These are phyloP conservation scores for Dryas alaskensis DNA, from an alignment of 306 rosid species.

Conservation along the genomic window DNA sequence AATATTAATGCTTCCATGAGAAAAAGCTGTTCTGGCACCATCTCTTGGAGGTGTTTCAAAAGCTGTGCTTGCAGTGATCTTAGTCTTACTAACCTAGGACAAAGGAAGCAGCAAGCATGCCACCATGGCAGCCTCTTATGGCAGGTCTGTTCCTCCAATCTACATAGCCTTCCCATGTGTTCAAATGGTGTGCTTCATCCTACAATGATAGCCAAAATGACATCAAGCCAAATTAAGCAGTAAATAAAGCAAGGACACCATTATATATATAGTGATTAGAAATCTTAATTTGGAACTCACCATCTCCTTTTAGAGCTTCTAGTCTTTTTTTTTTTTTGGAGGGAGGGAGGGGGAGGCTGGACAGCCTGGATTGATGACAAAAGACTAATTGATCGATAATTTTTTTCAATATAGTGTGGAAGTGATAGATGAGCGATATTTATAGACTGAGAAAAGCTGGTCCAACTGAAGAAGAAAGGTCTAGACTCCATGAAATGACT, in stretches of 20 bases:
- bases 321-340: constrained; percentile 13
- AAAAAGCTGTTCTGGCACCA: too few species aligned
- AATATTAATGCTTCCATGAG: too few species aligned
- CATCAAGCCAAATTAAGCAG: background rate
- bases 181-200: constrained; percentile 51
- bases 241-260: background rate
- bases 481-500: constrained; percentile 52
- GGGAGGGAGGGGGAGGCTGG: constrained; percentile 13
- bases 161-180: constrained; percentile 67
- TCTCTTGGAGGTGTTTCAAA: too few species aligned
- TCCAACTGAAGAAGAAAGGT: constrained; percentile 43
- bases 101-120: constrained; percentile 74
- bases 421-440: constrained; percentile 30
- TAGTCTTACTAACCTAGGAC: constrained; percentile 54
- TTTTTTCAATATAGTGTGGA: constrained; percentile 19
- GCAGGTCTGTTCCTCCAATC: constrained; percentile 81
- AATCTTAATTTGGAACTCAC: constrained; percentile 25
- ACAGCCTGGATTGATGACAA: constrained; percentile 9
- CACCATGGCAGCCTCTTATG: constrained; percentile 59
- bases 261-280: background rate
- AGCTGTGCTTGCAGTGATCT: background rate
- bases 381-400: constrained; percentile 15
- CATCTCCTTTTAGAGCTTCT: constrained; percentile 26
- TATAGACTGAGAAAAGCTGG: constrained; percentile 42
- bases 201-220: constrained; percentile 20